Evolutionary conservation across 768 basidiomycete genomes (phyloP).

Genomic region (Roridomyces roridus): DNA sequence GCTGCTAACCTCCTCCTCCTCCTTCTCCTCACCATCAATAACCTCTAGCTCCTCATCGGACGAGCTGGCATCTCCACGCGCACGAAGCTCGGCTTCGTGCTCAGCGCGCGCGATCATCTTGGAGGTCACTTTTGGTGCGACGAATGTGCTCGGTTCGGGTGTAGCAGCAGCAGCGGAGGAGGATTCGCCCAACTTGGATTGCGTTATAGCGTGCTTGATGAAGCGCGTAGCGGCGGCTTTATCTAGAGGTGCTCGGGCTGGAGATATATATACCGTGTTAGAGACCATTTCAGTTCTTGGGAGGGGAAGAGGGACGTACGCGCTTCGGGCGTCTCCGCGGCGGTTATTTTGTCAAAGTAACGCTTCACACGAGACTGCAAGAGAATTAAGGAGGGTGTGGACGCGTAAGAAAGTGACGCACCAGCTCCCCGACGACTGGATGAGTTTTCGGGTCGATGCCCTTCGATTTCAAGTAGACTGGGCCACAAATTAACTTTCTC

Average conservation of each 20-base stretch:
- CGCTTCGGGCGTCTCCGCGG: constrained; percentile 70
- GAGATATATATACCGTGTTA: neutral
- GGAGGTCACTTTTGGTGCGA: constrained; percentile 64
- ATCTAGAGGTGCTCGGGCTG: constrained; percentile 64
- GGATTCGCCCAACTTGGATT: constrained; percentile 50
- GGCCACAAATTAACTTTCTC: no score
- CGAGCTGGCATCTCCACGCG: constrained; percentile 49
- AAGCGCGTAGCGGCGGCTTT: constrained; percentile 82
- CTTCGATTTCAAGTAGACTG: constrained; percentile 82
- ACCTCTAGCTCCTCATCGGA: constrained; percentile 50
- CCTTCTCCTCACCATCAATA: constrained; percentile 40
- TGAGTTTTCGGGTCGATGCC: constrained; percentile 85
- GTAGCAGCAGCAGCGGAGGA: constrained; percentile 37
- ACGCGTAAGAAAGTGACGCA: constrained; percentile 34
- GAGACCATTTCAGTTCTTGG: neutral
- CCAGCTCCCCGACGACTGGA: constrained; percentile 76
- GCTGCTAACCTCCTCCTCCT: neutral
- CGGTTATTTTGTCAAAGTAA: constrained; percentile 85
- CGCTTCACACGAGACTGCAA: constrained; percentile 72
- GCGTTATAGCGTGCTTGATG: constrained; percentile 82
- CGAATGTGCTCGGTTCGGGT: constrained; percentile 33
- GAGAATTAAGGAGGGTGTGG: neutral
- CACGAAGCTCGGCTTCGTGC: constrained; percentile 63
- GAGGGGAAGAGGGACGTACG: constrained; percentile 42
- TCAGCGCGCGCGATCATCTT: constrained; percentile 78